These are phyloP conservation scores for Apiospora malaysiana DNA, from an alignment of 2,329 filamentous ascomycete species.

Conservation along the genomic window DNA sequence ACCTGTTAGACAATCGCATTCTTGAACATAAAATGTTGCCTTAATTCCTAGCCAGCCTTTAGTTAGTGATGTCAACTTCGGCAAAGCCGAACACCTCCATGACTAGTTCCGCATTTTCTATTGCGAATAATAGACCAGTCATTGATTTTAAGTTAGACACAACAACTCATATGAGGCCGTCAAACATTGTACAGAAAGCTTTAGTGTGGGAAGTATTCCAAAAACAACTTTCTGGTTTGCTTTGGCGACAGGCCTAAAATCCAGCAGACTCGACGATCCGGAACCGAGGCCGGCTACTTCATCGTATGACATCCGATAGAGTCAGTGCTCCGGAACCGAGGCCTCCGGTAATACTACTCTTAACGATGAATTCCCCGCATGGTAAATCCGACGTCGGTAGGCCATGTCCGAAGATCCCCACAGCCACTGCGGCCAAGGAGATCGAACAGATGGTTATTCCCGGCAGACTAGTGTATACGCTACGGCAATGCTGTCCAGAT, in stretches of 20 bases:
- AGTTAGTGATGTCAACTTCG: not conserved
- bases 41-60: not conserved
- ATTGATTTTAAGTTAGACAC: not conserved
- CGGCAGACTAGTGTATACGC: not conserved
- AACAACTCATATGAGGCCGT: not conserved
- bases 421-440: not conserved
- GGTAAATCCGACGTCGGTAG: not conserved
- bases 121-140: not conserved
- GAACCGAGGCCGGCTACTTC: not conserved
- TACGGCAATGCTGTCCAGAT: not conserved
- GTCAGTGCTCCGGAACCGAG: not conserved
- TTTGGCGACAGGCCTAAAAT: not conserved
- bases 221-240: not conserved
- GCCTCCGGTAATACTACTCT: not conserved
- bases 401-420: not conserved
- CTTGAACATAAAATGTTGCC: not conserved
- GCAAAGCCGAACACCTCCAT: not conserved
- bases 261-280: not conserved
- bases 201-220: not conserved
- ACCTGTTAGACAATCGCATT: not conserved
- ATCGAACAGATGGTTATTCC: not conserved
- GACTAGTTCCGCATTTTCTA: not conserved
- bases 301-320: not conserved
- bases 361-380: not conserved
- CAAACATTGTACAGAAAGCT: too few relatives aligned